Percentiles rank a stretch among this genome's conserved stretches.
Evolutionary conservation across 2,329 filamentous ascomycete genomes (phyloP).

Genomic region (Hawksworthiomyces lignivorus): DNA sequence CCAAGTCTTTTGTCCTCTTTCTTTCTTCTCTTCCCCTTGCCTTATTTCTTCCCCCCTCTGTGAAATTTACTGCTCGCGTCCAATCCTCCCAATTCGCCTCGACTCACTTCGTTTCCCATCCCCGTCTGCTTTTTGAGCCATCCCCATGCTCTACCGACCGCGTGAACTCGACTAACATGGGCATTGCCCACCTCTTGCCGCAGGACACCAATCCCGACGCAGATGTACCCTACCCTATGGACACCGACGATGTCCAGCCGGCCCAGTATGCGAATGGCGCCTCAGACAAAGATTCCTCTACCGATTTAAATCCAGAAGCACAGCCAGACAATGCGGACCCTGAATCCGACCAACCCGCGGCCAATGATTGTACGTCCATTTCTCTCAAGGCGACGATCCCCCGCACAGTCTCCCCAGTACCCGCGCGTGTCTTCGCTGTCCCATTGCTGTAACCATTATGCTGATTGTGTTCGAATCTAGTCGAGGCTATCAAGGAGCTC

Average conservation of each 20-base stretch:
- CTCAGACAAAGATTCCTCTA: constrained; percentile 42
- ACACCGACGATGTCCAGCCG: constrained; percentile 44
- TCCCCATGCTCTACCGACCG: too few relatives aligned
- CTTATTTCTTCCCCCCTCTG: too few relatives aligned
- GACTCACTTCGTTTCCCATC: too few relatives aligned
- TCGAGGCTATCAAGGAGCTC: constrained; percentile 76
- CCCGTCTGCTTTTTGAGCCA: too few relatives aligned
- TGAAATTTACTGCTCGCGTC: too few relatives aligned
- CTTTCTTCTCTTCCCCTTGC: too few relatives aligned
- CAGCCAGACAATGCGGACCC: constrained; percentile 40
- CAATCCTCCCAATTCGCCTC: too few relatives aligned
- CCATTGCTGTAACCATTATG: not conserved
- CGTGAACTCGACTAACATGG: too few relatives aligned
- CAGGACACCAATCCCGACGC: constrained; percentile 32
- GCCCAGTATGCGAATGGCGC: constrained; percentile 30
- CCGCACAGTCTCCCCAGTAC: too few relatives aligned
- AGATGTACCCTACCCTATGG: constrained; percentile 49
- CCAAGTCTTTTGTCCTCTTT: too few relatives aligned
- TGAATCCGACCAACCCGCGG: constrained; percentile 40
- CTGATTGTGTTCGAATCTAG: constrained; percentile 36
- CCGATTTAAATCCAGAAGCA: constrained; percentile 48
- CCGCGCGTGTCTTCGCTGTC: not conserved
- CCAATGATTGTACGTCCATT: constrained; percentile 49
- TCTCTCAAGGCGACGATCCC: not conserved
- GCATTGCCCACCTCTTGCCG: constrained; percentile 29